Percentiles rank a stretch among this genome's conserved stretches.
These are phyloP conservation scores for Ocimum tenuiflorum DNA, from an alignment of 257 asterid genomes.

Conservation along the genomic window DNA sequence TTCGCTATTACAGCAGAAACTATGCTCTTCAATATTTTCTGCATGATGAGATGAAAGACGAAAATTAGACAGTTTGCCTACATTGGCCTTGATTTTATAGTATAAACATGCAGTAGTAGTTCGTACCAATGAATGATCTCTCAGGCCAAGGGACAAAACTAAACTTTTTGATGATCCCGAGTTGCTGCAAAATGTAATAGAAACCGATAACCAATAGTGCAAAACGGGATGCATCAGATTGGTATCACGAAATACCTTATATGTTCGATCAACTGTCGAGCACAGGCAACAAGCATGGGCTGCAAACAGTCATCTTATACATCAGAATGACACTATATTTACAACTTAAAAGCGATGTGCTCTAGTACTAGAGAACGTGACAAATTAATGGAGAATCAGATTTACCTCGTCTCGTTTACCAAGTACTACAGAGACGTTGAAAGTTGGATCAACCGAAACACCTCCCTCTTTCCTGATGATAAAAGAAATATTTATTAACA, in stretches of 20 bases:
- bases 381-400: neutral
- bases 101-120: neutral
- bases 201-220: neutral
- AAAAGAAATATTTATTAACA: neutral
- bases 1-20: conserved; percentile 58
- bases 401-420: conserved; percentile 89
- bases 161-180: conserved; percentile 64
- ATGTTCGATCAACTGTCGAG: conserved; percentile 74
- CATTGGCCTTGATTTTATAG: neutral
- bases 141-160: conserved; percentile 80
- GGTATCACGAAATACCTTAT: conserved; percentile 48
- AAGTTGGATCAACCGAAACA: conserved; percentile 61
- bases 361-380: neutral
- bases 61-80: neutral
- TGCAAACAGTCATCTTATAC: conserved; percentile 31
- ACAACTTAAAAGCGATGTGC: conserved; percentile 1
- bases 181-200: conserved; percentile 39
- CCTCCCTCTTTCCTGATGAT: conserved; percentile 84
- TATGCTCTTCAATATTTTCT: conserved; percentile 56
- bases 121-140: conserved; percentile 77
- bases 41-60: conserved; percentile 4
- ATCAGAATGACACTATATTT: conserved; percentile 7
- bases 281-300: conserved; percentile 87
- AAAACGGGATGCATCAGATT: neutral
- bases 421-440: conserved; percentile 55